phyloP scores from a whole-genome alignment of 306 rosid genomes.

The Senna tora region DNA sequence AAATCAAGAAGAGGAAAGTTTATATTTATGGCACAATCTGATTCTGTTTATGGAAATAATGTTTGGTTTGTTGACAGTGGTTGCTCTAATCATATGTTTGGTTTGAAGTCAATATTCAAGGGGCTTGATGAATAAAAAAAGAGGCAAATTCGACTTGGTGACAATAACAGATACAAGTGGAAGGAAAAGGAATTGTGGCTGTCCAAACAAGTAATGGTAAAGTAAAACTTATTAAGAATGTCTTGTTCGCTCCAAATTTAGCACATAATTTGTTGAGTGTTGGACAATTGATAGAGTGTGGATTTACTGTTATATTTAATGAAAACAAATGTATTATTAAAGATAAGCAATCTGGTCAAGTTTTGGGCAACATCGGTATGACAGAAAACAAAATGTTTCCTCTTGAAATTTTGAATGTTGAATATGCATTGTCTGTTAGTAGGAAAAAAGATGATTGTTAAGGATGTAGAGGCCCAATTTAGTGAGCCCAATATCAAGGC shows the following conservation, averaged over 20 bases:
- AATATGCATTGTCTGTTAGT: too few relatives aligned
- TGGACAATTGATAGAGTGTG: not conserved
- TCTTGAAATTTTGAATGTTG: too few relatives aligned
- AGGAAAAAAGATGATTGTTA: too few relatives aligned
- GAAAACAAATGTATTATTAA: not conserved
- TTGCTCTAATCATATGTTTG: not conserved
- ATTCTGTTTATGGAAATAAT: not conserved
- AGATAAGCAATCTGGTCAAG: not conserved
- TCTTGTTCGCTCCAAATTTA: not conserved
- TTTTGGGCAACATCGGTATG: not conserved
- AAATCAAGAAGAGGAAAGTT: not conserved
- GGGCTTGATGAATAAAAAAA: conserved; percentile 1
- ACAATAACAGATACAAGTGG: not conserved
- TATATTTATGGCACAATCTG: too few relatives aligned
- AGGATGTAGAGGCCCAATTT: too few relatives aligned
- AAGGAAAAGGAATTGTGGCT: not conserved
- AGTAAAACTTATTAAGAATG: not conserved
- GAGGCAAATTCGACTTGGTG: not conserved
- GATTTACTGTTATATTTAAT: not conserved
- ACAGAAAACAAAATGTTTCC: too few relatives aligned
- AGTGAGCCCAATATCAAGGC: too few relatives aligned
- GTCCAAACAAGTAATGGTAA: not conserved
- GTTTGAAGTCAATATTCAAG: not conserved
- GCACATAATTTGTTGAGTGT: not conserved
- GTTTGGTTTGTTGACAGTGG: conserved; percentile 8